Evolutionary conservation across 192 early-diverging fungal species (phyloP).

Genomic region (Diversispora eburnea): DNA sequence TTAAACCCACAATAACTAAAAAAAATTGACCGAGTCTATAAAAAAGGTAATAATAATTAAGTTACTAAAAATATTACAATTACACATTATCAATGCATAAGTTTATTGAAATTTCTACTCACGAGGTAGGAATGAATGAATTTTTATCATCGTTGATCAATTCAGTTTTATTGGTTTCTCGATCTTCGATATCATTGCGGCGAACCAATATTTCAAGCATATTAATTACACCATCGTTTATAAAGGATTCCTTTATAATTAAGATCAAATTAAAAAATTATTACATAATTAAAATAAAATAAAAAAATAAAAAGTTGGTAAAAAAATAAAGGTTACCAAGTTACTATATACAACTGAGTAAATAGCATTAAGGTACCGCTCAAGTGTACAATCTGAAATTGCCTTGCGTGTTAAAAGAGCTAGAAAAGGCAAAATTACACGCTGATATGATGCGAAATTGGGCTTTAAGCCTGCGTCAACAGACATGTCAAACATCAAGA

Average conservation of each 20-base stretch:
- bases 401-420: constrained; percentile 37
- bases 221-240: constrained; percentile 18
- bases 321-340: not conserved
- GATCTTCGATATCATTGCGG: constrained; percentile 30
- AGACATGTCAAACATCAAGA: constrained; percentile 31
- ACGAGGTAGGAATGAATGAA: constrained; percentile 18
- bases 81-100: not conserved
- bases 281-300: not conserved
- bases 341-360: constrained; percentile 35
- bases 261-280: constrained; percentile 1
- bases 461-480: constrained; percentile 25
- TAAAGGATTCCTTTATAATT: constrained; percentile 28
- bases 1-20: constrained; percentile 34
- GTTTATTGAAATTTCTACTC: constrained; percentile 2
- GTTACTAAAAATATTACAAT: not conserved
- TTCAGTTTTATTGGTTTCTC: not conserved
- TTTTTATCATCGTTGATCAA: constrained; percentile 4
- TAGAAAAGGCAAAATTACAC: constrained; percentile 38
- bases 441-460: constrained; percentile 35
- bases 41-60: not conserved
- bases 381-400: constrained; percentile 36
- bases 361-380: constrained; percentile 30
- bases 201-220: constrained; percentile 29
- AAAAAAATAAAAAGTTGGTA: not conserved
- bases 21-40: constrained; percentile 26